These are phyloP conservation scores for Anisodus tanguticus DNA, from an alignment of 257 asterid species.

Conservation along the genomic window DNA sequence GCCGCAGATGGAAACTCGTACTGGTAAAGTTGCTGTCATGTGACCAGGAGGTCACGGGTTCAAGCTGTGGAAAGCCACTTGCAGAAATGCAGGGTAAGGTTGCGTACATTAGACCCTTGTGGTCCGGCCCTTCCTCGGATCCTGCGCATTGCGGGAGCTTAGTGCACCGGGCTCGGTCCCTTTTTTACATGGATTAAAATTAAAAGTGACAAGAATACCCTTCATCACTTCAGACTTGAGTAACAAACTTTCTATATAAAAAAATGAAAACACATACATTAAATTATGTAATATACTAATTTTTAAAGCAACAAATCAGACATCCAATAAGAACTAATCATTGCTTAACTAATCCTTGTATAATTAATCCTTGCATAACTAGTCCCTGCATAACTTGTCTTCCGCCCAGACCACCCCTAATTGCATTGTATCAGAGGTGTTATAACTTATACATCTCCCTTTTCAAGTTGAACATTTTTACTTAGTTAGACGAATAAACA, in stretches of 20 bases:
- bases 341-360: conserved; percentile 8
- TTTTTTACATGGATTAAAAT: background rate
- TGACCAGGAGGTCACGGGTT: too few species aligned
- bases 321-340: conserved; percentile 17
- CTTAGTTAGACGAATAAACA: background rate
- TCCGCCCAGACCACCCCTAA: background rate
- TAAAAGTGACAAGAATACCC: background rate
- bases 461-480: background rate
- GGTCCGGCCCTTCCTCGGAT: too few species aligned
- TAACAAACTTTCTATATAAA: background rate
- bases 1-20: too few species aligned
- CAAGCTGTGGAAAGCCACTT: too few species aligned
- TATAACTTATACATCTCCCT: background rate
- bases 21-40: too few species aligned
- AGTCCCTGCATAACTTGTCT: background rate
- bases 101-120: too few species aligned
- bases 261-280: background rate
- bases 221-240: background rate
- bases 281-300: background rate
- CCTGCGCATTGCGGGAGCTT: too few species aligned
- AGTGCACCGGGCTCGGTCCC: too few species aligned
- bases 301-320: background rate
- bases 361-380: background rate
- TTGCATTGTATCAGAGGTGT: background rate
- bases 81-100: too few species aligned